Conservation (phyloP, 768 basidiomycete genomes). For the Austroboletus festivus region DNA sequence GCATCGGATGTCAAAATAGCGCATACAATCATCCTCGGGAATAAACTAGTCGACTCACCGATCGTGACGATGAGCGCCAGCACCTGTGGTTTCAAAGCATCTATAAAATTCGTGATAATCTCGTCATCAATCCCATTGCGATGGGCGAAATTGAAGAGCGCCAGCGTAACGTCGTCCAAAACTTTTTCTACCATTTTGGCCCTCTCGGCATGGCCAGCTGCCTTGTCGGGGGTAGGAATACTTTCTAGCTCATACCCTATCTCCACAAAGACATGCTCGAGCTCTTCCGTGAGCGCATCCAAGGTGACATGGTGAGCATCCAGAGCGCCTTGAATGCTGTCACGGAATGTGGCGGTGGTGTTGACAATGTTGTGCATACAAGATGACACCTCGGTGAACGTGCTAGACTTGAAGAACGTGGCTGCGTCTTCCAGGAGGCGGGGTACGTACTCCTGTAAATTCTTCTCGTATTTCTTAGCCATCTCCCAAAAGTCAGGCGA, state of each 20-base stretch:
- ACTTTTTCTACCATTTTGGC: constrained; percentile 4
- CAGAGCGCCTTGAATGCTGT: constrained; percentile 7
- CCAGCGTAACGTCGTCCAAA: constrained; percentile 2
- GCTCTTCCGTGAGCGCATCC: constrained; percentile 8
- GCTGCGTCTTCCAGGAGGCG: constrained; percentile 5
- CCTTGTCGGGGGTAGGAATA: neutral
- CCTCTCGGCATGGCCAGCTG: constrained; percentile 3
- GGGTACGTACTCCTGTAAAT: constrained; percentile 1
- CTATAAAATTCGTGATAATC: neutral
- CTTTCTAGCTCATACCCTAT: constrained; percentile 3
- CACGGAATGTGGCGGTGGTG: constrained; percentile 10
- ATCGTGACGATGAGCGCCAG: constrained; percentile 4
- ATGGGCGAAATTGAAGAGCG: neutral
- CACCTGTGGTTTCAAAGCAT: constrained; percentile 7
- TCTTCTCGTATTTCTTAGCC: neutral
- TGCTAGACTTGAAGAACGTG: neutral
- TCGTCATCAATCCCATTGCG: constrained; percentile 7
- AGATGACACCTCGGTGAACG: neutral
- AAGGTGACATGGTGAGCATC: constrained; percentile 4
- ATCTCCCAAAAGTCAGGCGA: constrained; percentile 14
- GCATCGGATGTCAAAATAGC: neutral
- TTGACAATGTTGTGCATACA: constrained; percentile 10
- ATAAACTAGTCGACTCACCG: constrained; percentile 1
- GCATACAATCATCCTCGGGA: too few relatives aligned
- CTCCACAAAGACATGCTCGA: constrained; percentile 5